Conservation (phyloP, 768 basidiomycete species). For the Amanita phalloides region DNA sequence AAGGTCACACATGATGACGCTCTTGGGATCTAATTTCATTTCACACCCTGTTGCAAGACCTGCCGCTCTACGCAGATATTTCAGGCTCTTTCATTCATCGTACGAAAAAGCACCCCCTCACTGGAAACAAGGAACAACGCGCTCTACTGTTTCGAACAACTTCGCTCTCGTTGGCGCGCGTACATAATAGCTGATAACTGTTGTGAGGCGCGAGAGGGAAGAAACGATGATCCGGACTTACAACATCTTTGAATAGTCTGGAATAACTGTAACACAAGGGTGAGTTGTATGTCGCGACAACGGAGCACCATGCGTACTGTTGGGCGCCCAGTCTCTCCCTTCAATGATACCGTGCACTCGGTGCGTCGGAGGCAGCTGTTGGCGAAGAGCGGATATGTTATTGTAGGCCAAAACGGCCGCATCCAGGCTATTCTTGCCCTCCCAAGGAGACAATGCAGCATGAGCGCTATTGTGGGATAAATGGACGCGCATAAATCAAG, state of each 20-base stretch:
- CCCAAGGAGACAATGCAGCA: conserved; percentile 75
- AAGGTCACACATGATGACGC: conserved; percentile 38
- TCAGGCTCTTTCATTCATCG: not conserved
- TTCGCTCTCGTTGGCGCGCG: conserved; percentile 62
- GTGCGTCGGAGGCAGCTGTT: conserved; percentile 69
- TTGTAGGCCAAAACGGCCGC: conserved; percentile 83
- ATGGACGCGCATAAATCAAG: not conserved
- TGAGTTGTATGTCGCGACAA: not conserved
- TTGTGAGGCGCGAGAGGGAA: not conserved
- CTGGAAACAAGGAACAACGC: conserved; percentile 68
- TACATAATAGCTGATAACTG: conserved; percentile 45
- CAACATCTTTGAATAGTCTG: conserved; percentile 69
- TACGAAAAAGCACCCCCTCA: conserved; percentile 19
- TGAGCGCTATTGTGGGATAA: conserved; percentile 43
- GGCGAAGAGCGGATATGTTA: conserved; percentile 68
- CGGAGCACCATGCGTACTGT: conserved; percentile 32
- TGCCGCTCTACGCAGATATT: conserved; percentile 37
- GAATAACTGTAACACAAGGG: conserved; percentile 48
- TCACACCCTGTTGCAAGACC: conserved; percentile 57
- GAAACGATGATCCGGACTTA: conserved; percentile 17
- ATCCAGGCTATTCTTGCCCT: conserved; percentile 75
- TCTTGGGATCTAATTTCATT: conserved; percentile 25
- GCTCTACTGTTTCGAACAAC: conserved; percentile 41
- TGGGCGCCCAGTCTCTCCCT: conserved; percentile 67
- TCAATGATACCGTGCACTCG: conserved; percentile 75